Base-by-base conservation (phyloP, 257 asterid species). In the Craterostigma plantagineum region DNA sequence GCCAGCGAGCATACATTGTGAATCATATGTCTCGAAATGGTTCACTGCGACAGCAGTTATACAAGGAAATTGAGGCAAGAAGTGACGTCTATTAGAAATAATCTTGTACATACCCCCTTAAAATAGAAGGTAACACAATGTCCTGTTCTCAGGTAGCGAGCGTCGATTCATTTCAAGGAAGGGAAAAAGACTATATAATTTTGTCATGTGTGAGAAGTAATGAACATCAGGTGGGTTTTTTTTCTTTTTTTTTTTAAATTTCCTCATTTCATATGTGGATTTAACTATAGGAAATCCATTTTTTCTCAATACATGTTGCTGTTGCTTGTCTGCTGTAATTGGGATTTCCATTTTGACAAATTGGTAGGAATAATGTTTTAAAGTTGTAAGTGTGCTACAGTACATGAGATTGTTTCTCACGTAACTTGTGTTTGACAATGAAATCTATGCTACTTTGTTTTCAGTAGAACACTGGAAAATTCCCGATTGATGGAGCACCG, bases 1-100 rank as follows among this genome's bases (percentile, higher is more conserved):
- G 99, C 33, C 99, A 90, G 61, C 74, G 99, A 55, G 99, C 99
- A 42, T 90, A 90, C 59, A 83, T 90, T 52, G 94, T 90, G 42
- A 90, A 80, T 62, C 80, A 90, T 60, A 90, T 90, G 99, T 71
- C 96, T n/a, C 72, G 96, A 45, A 90, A 83, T 59, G 96, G 99
- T 62, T 56, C 96, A 58, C 53, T 90, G 48, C 82, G 96, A 53
- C 99, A 90, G 71, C 99, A 90, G 47, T 71, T 90, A 42, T 90
- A 90, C 81, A 90, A 90, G 73, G 99, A 90, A 69, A 79, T 90
- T 64, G 96, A 90, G 91, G 99, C 77, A 53, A 53, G 52, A 35
- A 56, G 11, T 53, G 35, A 52, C 35, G 33, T 41, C 11, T 16
- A 35, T 43, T 38, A n/a, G 17, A 33, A 42, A 5, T 11, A 35